phyloP scores from a whole-genome alignment of 164 flowering plant genomes.

The Buxus sempervirens region DNA sequence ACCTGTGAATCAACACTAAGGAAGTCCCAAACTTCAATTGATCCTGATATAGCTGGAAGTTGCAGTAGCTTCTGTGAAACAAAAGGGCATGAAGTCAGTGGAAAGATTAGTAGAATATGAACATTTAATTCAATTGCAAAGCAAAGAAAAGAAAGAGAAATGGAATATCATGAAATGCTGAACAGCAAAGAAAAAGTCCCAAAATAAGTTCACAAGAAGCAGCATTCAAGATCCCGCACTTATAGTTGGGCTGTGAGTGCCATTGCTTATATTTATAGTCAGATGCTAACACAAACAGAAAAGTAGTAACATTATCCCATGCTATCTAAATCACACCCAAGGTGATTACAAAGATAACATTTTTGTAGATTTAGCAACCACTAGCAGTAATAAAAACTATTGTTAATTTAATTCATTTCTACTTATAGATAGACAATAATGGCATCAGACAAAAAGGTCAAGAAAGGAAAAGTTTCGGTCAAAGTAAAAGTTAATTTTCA shows the following conservation, averaged over 20 bases:
- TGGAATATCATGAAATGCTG: neutral
- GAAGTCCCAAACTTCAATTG: conserved; percentile 99
- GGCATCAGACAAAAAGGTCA: too few species aligned
- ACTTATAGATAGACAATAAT: too few species aligned
- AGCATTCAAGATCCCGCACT: neutral
- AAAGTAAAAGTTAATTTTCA: neutral
- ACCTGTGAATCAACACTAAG: conserved; percentile 99
- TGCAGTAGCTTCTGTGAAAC: conserved; percentile 70
- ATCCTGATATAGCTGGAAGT: conserved; percentile 82
- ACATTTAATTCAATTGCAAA: neutral
- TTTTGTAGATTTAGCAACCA: neutral
- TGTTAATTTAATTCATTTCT: too few species aligned
- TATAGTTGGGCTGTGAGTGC: neutral
- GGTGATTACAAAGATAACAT: neutral
- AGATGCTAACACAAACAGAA: neutral
- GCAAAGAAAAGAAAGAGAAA: neutral
- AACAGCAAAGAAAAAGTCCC: conserved; percentile 1
- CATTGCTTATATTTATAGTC: neutral
- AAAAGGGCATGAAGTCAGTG: conserved; percentile 12
- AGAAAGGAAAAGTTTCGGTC: too few species aligned
- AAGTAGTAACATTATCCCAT: neutral
- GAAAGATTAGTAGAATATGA: conserved; percentile 3
- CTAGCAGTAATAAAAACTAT: too few species aligned
- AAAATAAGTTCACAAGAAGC: neutral
- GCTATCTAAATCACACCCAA: neutral